Conservation (phyloP, 352 stramenopile species). For the Saprolegnia parasitica region DNA sequence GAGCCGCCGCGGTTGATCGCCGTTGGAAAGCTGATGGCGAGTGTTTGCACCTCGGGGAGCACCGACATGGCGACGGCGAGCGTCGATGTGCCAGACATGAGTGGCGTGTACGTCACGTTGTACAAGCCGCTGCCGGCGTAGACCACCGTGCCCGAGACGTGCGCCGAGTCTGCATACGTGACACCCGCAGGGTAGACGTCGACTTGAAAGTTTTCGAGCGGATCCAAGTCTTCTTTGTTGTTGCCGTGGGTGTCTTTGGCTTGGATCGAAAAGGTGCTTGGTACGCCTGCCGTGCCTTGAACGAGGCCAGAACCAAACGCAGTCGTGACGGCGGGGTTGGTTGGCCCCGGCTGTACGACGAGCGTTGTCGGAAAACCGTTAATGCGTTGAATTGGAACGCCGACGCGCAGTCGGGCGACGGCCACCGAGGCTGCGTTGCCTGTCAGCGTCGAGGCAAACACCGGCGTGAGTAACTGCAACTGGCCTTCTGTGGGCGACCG, state of each 20-base stretch:
- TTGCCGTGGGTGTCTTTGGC: conserved; percentile 83
- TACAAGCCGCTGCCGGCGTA: conserved; percentile 76
- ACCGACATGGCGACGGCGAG: conserved; percentile 79
- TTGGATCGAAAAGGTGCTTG: conserved; percentile 63
- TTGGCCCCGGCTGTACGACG: conserved; percentile 41
- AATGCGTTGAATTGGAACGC: conserved; percentile 36
- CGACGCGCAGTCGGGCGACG: conserved; percentile 37
- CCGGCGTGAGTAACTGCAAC: conserved; percentile 24
- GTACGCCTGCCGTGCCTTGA: conserved; percentile 43
- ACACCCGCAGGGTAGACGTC: conserved; percentile 44
- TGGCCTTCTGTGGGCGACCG: conserved; percentile 28
- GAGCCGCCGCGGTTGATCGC: conserved; percentile 63
- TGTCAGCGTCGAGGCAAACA: conserved; percentile 22
- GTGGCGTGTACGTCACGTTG: conserved; percentile 78
- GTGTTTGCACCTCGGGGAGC: conserved; percentile 69
- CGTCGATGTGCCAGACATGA: conserved; percentile 79
- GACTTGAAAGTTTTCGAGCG: conserved; percentile 37
- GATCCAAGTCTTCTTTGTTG: conserved; percentile 48
- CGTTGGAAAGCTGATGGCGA: conserved; percentile 76
- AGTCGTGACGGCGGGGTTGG: conserved; percentile 69
- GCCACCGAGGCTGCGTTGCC: conserved; percentile 59
- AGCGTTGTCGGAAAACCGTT: conserved; percentile 67
- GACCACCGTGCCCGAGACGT: conserved; percentile 44
- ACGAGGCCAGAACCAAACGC: conserved; percentile 65
- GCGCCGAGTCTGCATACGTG: conserved; percentile 25